Conservation (phyloP, 2,329 filamentous ascomycete species). For the Cladophialophora psammophila region DNA sequence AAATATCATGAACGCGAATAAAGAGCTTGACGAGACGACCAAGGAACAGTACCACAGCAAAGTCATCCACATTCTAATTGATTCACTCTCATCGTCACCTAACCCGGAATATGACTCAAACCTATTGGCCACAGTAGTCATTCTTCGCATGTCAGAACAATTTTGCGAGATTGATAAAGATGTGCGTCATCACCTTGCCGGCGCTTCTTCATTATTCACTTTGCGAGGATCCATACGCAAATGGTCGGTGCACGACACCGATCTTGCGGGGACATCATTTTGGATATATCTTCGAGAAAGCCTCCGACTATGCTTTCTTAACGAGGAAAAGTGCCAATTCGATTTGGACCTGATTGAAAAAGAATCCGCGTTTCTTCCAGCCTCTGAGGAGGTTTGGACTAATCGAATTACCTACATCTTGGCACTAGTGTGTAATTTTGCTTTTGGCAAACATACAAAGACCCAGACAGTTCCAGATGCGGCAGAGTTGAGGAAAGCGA, state of each 20-base stretch:
- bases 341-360: constrained; percentile 10
- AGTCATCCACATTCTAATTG: constrained; percentile 12
- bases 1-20: neutral
- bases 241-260: constrained; percentile 9
- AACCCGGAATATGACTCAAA: neutral
- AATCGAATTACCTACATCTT: constrained; percentile 17
- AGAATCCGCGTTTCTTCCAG: neutral
- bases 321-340: constrained; percentile 23
- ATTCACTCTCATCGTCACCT: neutral
- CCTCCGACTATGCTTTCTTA: constrained; percentile 21
- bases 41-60: constrained; percentile 17
- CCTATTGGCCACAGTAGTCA: constrained; percentile 9
- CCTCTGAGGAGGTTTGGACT: constrained; percentile 23
- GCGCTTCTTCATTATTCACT: constrained; percentile 21
- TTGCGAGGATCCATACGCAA: neutral
- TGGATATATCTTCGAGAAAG: constrained; percentile 24
- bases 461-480: neutral
- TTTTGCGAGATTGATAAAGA: constrained; percentile 23
- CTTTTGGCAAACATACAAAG: neutral
- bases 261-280: constrained; percentile 12
- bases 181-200: constrained; percentile 14
- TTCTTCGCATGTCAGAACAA: constrained; percentile 24
- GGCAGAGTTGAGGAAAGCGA: neutral
- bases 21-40: neutral
- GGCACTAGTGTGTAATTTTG: constrained; percentile 2